Evolutionary conservation across 1,139 yeast genomes (phyloP).

Genomic region (Yamadazyma taylorii): DNA sequence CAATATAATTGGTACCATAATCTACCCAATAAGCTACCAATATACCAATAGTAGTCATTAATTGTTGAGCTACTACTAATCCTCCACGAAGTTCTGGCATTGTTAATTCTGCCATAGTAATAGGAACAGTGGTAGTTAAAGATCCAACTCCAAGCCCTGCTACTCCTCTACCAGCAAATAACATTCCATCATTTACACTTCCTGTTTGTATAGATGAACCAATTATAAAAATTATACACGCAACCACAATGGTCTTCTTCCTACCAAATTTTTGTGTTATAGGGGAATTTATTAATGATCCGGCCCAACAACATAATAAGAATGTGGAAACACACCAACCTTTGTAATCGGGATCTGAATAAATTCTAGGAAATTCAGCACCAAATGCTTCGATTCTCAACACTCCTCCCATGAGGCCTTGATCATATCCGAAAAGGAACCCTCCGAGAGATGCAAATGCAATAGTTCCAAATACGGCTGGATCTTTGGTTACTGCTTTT

Average conservation of each 20-base stretch:
- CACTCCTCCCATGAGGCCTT: conserved; percentile 71
- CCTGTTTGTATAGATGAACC: conserved; percentile 39
- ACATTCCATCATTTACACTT: conserved; percentile 14
- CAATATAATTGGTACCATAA: conserved; percentile 45
- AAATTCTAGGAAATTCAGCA: conserved; percentile 19
- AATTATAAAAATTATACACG: conserved; percentile 26
- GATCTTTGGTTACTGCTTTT: conserved; percentile 13
- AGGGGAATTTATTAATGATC: conserved; percentile 22
- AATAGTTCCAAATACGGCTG: conserved; percentile 17
- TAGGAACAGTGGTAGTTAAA: conserved; percentile 24
- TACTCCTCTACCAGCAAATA: conserved; percentile 27
- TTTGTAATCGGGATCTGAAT: conserved; percentile 21
- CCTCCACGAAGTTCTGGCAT: conserved; percentile 63
- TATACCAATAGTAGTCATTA: conserved; percentile 66
- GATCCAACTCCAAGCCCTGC: conserved; percentile 26
- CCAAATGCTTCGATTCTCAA: conserved; percentile 43
- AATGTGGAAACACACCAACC: conserved; percentile 26
- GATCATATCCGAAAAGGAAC: conserved; percentile 66
- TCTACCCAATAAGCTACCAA: conserved; percentile 71
- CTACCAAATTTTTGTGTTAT: conserved; percentile 32
- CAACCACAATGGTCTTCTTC: conserved; percentile 27
- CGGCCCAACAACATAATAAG: conserved; percentile 24
- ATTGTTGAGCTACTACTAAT: conserved; percentile 63
- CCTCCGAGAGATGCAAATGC: conserved; percentile 24
- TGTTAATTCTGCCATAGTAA: conserved; percentile 21